Evolutionary conservation across 345 rosid species (phyloP), one percentile per base, ranked within the genome.

Genomic region (Hibiscus mutabilis): DNA sequence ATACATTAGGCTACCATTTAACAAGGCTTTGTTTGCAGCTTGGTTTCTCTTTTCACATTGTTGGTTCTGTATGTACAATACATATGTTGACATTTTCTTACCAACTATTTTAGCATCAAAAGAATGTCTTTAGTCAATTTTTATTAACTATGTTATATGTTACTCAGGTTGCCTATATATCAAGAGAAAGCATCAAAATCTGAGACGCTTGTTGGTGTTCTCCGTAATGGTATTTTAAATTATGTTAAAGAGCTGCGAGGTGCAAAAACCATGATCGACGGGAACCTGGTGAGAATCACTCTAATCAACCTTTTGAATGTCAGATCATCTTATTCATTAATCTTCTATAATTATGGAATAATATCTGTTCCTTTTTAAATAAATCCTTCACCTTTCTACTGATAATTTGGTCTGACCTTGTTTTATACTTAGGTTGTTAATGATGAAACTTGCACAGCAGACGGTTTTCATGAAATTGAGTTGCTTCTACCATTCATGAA

Each of bases 251-350:
- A 86, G 79, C 79, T 94, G 59, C 82, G 63, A 70, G 78, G 73
- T 81, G 91, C 95, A 72, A 91, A 74, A 81, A 90, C 97, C 22
- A 46, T 91, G 80, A 77, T 91, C 76, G 91, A 94, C 82, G 96
- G 98, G 59, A 82, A 79, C 61, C 80, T 90, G 97, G 97, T 94
- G 78, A 82, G 87, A 58, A 71, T 21, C 27, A 60, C 15, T 68
- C 58, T 53, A 33, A 37, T 56, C 67, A 74, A 46, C 61, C 53
- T 27, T 49, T 31, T 53, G 57, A n/a, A 49, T 29, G 2, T 29
- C 60, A 8, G 5, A 29, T 31, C 33, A 53, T 73, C 35, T 16
- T 57, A 5, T 70, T 40, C 46, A 37, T 16, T 25, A 9, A 24
- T 47, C 15, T 66, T 47, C 19, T 47, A 47, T 25, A 16, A 25